phyloP scores from a whole-genome alignment of 2,329 filamentous ascomycete species.

The Endocalyx cinctus region DNA sequence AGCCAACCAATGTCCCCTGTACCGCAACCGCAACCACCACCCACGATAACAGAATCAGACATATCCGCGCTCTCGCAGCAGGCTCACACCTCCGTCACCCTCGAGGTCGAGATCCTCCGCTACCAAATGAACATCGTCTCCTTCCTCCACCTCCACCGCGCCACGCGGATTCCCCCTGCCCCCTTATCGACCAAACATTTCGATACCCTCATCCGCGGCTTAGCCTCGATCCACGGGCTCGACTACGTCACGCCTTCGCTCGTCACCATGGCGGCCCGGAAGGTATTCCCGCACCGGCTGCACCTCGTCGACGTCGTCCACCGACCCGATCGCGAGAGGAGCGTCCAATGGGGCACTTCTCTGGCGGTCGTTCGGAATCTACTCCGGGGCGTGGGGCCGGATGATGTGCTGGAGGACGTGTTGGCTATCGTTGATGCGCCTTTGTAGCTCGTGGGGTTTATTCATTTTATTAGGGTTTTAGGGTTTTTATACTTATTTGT shows the following conservation, averaged over 20 bases:
- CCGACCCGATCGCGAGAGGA: conserved; percentile 59
- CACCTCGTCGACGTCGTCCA: conserved; percentile 49
- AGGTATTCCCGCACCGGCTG: conserved; percentile 85
- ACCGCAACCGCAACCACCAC: neutral
- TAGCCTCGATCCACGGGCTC: conserved; percentile 77
- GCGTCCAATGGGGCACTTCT: conserved; percentile 89
- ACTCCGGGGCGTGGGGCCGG: conserved; percentile 57
- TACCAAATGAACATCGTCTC: conserved; percentile 86
- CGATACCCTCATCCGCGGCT: conserved; percentile 60
- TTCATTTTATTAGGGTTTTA: conserved; percentile 3
- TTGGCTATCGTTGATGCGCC: conserved; percentile 53
- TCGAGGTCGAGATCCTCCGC: conserved; percentile 72
- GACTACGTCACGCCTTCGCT: conserved; percentile 81
- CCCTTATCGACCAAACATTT: conserved; percentile 77
- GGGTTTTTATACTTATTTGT: neutral
- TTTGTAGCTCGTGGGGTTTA: conserved; percentile 31
- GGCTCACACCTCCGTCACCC: conserved; percentile 48
- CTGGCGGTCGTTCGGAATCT: conserved; percentile 62
- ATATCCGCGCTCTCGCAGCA: conserved; percentile 58
- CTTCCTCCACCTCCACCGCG: conserved; percentile 83
- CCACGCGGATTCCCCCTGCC: conserved; percentile 60
- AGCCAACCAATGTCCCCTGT: conserved; percentile 1
- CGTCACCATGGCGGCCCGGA: conserved; percentile 74
- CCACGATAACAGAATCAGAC: conserved; percentile 34
- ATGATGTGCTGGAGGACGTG: conserved; percentile 63